Percentiles rank a stretch among this genome's conserved stretches.
Conservation (phyloP, 352 stramenopile species). For the Phytophthora agathidicida region DNA sequence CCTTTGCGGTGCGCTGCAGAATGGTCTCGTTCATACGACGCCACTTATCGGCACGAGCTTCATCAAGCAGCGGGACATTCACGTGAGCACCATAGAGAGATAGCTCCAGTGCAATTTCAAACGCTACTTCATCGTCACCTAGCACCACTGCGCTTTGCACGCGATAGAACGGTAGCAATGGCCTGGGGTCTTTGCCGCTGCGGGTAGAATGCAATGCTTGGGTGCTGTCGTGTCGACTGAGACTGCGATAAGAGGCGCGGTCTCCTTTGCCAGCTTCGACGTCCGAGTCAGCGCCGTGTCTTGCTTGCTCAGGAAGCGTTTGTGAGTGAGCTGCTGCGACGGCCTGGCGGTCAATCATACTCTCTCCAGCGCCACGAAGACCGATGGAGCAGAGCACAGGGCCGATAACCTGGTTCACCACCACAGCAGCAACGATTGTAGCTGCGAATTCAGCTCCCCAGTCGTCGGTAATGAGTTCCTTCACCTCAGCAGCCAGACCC, state of each 20-base stretch:
- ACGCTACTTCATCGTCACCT: slow-evolving; percentile 62
- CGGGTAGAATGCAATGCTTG: slow-evolving; percentile 16
- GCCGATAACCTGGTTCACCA: slow-evolving; percentile 72
- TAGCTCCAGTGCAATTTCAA: slow-evolving; percentile 65
- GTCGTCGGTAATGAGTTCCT: slow-evolving; percentile 54
- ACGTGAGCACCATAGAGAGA: slow-evolving; percentile 66
- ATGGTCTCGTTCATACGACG: slow-evolving; percentile 69
- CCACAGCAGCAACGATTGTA: slow-evolving; percentile 68
- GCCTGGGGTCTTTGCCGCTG: slow-evolving; percentile 42
- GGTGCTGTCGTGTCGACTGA: slow-evolving; percentile 20
- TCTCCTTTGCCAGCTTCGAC: slow-evolving; percentile 20
- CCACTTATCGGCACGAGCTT: slow-evolving; percentile 66
- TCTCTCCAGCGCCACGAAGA: slow-evolving; percentile 52
- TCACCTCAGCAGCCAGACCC: slow-evolving; percentile 63
- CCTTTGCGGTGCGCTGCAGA: slow-evolving; percentile 55
- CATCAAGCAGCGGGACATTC: slow-evolving; percentile 60
- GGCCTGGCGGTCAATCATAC: slow-evolving; percentile 36
- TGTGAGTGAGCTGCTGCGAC: slow-evolving; percentile 18
- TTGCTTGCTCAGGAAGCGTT: slow-evolving; percentile 1
- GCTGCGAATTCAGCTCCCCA: slow-evolving; percentile 65
- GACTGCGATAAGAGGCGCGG: slow-evolving; percentile 7
- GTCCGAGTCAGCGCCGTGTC: slow-evolving; percentile 5
- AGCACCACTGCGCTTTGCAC: slow-evolving; percentile 62
- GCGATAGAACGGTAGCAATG: slow-evolving; percentile 51
- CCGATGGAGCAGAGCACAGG: slow-evolving; percentile 64